Conservation (phyloP, 305 asterid species). For the Fraxinus sp. region DNA sequence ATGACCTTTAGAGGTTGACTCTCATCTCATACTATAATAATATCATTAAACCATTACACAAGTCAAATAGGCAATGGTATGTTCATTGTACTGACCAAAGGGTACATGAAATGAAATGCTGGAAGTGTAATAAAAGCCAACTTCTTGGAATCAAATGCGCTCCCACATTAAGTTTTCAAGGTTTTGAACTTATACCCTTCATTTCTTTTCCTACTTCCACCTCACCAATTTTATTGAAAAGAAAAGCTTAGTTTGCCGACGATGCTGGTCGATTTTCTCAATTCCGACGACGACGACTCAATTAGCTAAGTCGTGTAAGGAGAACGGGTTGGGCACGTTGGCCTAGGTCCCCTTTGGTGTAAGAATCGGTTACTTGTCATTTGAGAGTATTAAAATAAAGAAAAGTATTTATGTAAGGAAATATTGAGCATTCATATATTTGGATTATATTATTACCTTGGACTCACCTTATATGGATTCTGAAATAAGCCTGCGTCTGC, state of each 20-base stretch:
- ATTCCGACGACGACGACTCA: neutral
- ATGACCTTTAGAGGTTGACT: constrained; percentile 15
- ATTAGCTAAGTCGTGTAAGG: neutral
- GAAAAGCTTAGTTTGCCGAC: neutral
- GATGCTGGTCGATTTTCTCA: neutral
- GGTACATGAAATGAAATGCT: constrained; percentile 16
- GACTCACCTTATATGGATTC: too few species aligned
- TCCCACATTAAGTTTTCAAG: neutral
- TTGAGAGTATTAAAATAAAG: too few species aligned
- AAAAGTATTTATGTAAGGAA: too few species aligned
- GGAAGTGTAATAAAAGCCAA: neutral
- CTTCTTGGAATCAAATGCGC: constrained; percentile 1
- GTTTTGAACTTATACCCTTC: neutral
- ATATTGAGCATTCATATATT: too few species aligned
- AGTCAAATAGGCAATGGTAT: constrained; percentile 16
- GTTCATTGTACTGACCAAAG: neutral
- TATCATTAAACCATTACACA: neutral
- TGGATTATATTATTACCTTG: too few species aligned
- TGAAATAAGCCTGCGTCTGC: too few species aligned
- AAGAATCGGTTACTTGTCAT: too few species aligned
- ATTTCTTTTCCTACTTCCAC: neutral
- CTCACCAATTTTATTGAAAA: neutral
- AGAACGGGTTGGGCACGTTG: neutral
- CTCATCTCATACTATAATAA: neutral
- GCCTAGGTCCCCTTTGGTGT: neutral